Base-by-base conservation (phyloP, 2,329 filamentous ascomycete genomes). In the Colletotrichum lentis region DNA sequence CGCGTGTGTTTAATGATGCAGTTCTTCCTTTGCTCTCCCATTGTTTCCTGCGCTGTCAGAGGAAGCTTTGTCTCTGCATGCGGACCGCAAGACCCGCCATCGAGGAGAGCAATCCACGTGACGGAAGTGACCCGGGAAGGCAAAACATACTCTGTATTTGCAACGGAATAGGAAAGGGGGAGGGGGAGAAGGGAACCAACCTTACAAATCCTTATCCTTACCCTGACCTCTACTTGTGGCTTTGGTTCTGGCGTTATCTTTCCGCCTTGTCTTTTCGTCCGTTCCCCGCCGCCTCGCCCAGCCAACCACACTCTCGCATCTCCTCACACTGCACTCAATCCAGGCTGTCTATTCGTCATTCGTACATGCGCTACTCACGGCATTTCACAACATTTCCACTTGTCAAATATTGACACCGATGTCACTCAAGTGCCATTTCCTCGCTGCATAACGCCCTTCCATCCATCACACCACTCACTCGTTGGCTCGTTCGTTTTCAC, bases 51-150 rank as follows among this genome's bases (percentile, higher is more conserved):
- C 18, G 18, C n/a, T 41, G n/a, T n/a, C 37, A 50, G 41, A 43
- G 49, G 55, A 65, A 60, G 37, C 53, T 68, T 65, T 49, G 41
- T 59, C 35, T 37, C 43, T 68, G 65, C 62, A 68, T 61, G 37
- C 55, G 49, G 65, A 52, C 43, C 35, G 49, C 27, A 24, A 20
- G 24, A 49, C 22, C 57, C 52, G 55, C 35, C 7, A 49, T 39
- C 63, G 44, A 50, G 24, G 14, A 52, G 60, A n/a, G 55, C 44
- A 55, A 31, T 43, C 44, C 65, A 67, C 54, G 65, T 64, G 65
- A 67, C 35, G 24, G 31, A 57, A 57, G n/a, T 43, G 18, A 22
- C 5, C 37, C 35, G 31, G 46, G 18, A 50, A 24, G 20, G 16
- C 14, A 22, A 46, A 16, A 20, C 22, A 4, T 27, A n/a, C n/a